Evolutionary conservation across 192 early-diverging fungal genomes (phyloP).

Genomic region (Coemansia sp.): DNA sequence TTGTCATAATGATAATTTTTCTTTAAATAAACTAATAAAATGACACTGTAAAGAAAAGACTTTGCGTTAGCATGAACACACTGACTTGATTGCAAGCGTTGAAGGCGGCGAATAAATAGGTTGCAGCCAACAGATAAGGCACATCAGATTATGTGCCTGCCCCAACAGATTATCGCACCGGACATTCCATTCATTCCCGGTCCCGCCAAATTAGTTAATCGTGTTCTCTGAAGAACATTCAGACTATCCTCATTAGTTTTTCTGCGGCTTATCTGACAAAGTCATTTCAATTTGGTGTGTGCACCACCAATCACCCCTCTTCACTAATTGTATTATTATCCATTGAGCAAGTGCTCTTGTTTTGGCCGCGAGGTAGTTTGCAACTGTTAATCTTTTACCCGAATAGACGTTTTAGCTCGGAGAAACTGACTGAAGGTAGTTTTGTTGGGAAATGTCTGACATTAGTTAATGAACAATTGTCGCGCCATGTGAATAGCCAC

Average conservation of each 20-base stretch:
- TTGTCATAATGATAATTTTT: not conserved
- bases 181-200: not conserved
- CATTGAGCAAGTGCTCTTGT: not conserved
- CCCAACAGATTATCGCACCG: not conserved
- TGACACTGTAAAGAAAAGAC: not conserved
- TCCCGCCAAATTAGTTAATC: not conserved
- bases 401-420: not conserved
- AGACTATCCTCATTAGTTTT: not conserved
- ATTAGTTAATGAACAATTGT: not conserved
- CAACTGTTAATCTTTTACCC: not conserved
- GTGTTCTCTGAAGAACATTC: not conserved
- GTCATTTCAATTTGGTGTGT: not conserved
- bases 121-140: not conserved
- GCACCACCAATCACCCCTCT: not conserved
- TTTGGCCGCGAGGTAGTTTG: not conserved
- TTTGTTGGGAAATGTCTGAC: not conserved
- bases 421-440: not conserved
- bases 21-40: not conserved
- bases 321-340: not conserved
- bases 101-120: not conserved
- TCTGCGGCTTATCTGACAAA: not conserved
- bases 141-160: not conserved
- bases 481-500: not conserved
- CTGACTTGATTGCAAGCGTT: too few species aligned
- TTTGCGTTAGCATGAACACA: too few species aligned